Evolutionary conservation across 257 asterid genomes (phyloP).

Genomic region (Ilex aquifolium): DNA sequence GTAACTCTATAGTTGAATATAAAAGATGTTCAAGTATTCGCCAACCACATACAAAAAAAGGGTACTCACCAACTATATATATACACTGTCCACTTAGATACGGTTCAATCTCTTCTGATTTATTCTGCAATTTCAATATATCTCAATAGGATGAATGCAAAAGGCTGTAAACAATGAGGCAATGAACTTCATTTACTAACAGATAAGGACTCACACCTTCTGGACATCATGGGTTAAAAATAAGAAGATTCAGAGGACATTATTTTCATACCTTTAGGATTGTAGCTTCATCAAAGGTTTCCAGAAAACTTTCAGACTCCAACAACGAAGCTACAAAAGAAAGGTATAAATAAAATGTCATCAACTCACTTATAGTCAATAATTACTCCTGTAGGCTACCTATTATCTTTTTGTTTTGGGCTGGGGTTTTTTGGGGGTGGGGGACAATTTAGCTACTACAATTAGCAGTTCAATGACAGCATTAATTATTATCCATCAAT

Average conservation of each 20-base stretch:
- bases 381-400: too few species aligned
- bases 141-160: not conserved
- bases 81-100: conserved; percentile 66
- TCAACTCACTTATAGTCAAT: not conserved
- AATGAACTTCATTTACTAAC: conserved; percentile 10
- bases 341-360: not conserved
- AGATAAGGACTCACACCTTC: not conserved
- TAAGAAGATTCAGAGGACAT: conserved; percentile 10
- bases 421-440: too few species aligned
- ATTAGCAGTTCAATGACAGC: too few species aligned
- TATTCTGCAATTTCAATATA: conserved; percentile 44
- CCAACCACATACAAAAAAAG: not conserved
- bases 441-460: too few species aligned
- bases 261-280: conserved; percentile 40
- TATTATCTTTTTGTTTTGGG: not conserved
- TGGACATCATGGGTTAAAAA: not conserved
- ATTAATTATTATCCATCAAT: too few species aligned
- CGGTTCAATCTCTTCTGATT: conserved; percentile 60
- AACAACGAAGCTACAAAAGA: conserved; percentile 37
- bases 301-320: conserved; percentile 39
- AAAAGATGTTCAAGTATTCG: not conserved
- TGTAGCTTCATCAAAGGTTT: conserved; percentile 39
- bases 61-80: conserved; percentile 80
- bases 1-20: not conserved
- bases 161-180: conserved; percentile 9